These are phyloP conservation scores for Trichoderma simmonsii DNA, from an alignment of 2,329 filamentous ascomycete species.

Conservation along the genomic window DNA sequence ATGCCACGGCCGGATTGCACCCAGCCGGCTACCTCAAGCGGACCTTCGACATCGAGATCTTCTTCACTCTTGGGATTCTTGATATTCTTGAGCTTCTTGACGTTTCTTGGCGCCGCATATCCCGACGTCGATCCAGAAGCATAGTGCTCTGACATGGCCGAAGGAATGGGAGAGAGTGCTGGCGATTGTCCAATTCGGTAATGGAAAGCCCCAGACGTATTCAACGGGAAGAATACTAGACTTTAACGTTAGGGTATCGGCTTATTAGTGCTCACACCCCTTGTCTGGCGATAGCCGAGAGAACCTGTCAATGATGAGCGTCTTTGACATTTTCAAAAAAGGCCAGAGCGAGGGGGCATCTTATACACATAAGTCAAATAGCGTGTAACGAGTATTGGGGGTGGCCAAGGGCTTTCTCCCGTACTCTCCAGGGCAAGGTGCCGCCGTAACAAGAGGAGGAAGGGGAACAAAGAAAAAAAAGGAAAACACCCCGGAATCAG, in stretches of 20 bases:
- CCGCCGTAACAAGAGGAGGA: background rate
- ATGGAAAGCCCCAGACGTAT: background rate
- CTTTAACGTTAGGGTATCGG: background rate
- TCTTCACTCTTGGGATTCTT: conserved; percentile 42
- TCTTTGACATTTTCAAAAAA: background rate
- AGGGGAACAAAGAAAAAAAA: background rate
- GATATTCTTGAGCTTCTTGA: conserved; percentile 38
- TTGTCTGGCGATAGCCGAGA: conserved; percentile 3
- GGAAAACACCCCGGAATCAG: background rate
- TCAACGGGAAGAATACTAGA: background rate
- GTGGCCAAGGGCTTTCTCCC: background rate
- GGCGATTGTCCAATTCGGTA: background rate
- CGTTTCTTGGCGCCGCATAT: conserved; percentile 23
- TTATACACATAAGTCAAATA: conserved; percentile 11
- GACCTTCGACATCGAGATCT: conserved; percentile 40
- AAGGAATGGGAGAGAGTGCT: background rate
- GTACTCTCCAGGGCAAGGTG: background rate
- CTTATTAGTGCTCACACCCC: conserved; percentile 11
- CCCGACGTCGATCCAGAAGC: conserved; percentile 25
- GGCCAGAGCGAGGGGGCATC: conserved; percentile 13
- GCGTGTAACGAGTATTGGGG: background rate
- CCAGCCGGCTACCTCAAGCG: conserved; percentile 46
- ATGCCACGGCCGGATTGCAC: conserved; percentile 46
- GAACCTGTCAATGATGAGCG: conserved; percentile 4
- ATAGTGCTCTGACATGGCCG: conserved; percentile 29